Percentiles rank a stretch among this genome's conserved stretches.
Evolutionary conservation across 768 basidiomycete genomes (phyloP).

Genomic region (Crucibulum laeve): DNA sequence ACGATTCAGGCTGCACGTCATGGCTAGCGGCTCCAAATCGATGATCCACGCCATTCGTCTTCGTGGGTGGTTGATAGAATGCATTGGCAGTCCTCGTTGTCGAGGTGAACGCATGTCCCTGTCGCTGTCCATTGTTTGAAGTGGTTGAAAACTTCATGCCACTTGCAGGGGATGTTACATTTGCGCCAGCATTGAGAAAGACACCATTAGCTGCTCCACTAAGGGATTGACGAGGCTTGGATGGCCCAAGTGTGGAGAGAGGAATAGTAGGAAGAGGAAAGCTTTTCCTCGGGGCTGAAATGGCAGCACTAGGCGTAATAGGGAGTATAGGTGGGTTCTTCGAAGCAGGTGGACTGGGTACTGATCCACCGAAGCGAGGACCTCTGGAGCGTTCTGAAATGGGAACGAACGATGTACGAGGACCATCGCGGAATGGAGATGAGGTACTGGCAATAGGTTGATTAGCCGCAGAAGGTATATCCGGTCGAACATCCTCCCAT

Average conservation of each 20-base stretch:
- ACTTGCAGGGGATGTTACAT: slow-evolving; percentile 22
- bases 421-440: slow-evolving; percentile 12
- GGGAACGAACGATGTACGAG: too few species aligned
- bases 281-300: slow-evolving; percentile 24
- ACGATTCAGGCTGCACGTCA: slow-evolving; percentile 9
- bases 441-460: slow-evolving; percentile 20
- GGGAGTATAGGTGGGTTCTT: slow-evolving; percentile 19
- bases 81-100: slow-evolving; percentile 59
- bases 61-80: slow-evolving; percentile 55
- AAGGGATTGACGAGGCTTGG: slow-evolving; percentile 16
- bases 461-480: slow-evolving; percentile 17
- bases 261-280: slow-evolving; percentile 13
- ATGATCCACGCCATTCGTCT: slow-evolving; percentile 28
- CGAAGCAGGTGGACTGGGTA: slow-evolving; percentile 14
- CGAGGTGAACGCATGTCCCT: slow-evolving; percentile 32
- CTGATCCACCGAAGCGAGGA: slow-evolving; percentile 29
- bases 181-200: slow-evolving; percentile 12
- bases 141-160: slow-evolving; percentile 20
- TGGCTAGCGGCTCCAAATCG: slow-evolving; percentile 15
- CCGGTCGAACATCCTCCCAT: slow-evolving; percentile 53
- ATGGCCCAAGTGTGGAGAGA: slow-evolving; percentile 12
- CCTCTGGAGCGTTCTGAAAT: slow-evolving; percentile 26
- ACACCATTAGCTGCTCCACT: slow-evolving; percentile 23
- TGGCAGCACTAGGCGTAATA: slow-evolving; percentile 7
- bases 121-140: slow-evolving; percentile 12